A percentile compares a stretch with the other conserved stretches of the same genome.
Conservation (phyloP, 306 rosid species). For the Gastrolobium villosum region DNA sequence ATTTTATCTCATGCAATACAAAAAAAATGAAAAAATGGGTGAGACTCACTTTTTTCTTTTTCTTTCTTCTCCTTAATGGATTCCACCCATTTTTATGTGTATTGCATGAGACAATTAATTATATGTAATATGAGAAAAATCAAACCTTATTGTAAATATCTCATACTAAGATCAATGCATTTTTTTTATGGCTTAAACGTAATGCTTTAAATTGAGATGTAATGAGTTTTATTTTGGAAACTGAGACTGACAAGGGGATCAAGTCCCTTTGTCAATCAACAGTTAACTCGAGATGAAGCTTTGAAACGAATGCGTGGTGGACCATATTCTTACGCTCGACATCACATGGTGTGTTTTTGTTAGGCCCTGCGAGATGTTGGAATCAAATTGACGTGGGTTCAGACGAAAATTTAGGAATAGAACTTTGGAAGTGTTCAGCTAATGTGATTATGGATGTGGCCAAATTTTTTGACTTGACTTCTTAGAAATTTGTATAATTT, state of each 20-base stretch:
- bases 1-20: too few species aligned
- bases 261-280: neutral
- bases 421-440: neutral
- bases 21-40: too few species aligned
- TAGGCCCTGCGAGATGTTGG: neutral
- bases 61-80: too few species aligned
- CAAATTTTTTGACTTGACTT: neutral
- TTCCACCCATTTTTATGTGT: too few species aligned
- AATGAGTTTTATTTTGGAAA: too few species aligned
- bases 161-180: too few species aligned
- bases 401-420: neutral
- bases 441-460: neutral
- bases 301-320: slow-evolving; percentile 1
- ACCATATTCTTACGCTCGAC: neutral
- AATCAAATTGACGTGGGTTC: neutral
- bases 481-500: too few species aligned
- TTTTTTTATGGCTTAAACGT: neutral
- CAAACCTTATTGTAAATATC: too few species aligned
- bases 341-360: slow-evolving; percentile 22
- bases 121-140: too few species aligned
- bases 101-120: too few species aligned
- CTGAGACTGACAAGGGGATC: neutral
- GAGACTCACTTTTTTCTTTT: too few species aligned
- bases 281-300: neutral
- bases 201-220: neutral